Evolutionary conservation across 306 rosid species (phyloP), one percentile per base, ranked within the genome.

Genomic region (Acacia acuminata): DNA sequence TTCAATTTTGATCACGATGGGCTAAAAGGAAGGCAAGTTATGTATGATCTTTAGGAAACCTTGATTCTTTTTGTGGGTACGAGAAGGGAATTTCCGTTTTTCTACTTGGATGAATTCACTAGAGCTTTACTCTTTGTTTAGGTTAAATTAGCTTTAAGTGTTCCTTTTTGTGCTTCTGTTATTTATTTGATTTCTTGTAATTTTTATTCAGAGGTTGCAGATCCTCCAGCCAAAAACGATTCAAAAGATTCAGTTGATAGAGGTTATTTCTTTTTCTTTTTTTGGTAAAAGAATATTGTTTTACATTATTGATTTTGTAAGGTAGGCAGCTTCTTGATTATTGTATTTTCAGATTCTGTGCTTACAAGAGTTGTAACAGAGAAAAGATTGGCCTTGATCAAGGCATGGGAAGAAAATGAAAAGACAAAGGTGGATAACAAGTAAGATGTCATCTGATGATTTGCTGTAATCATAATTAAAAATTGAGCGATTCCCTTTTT

Each of bases 351-450:
- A 94, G 98, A 89, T 78, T 75, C 80, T 8, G 75, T 53, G 66
- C 87, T 88, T 81, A 97, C 97, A 25, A 82, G 79, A 36, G 90
- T 91, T 32, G 87, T 89, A 63, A 64, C 80, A 50, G 94, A 93
- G 92, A 94, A 94, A 84, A 85, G 92, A 84, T 60, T 93, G 85
- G 94, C 98, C 81, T 86, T 93, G 24, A 87, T 94, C 63, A 94
- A 88, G 81, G 98, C 98, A 61, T 94, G 98, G 98, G 98, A 93
- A 82, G 97, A 94, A 81, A 93, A 93, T 82, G 97, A 94, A 53
- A 94, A 94, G 86, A 89, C 96, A 48, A 92, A 86, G 78, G 91
- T 89, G 32, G 97, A 91, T 72, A 94, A 91, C 86, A 94, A 89
- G 98, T 86, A 88, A 82, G 88, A n/a, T 19, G 30, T 30, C 45